Conservation (phyloP, 2,329 filamentous ascomycete genomes). For the Ramichloridium luteum region DNA sequence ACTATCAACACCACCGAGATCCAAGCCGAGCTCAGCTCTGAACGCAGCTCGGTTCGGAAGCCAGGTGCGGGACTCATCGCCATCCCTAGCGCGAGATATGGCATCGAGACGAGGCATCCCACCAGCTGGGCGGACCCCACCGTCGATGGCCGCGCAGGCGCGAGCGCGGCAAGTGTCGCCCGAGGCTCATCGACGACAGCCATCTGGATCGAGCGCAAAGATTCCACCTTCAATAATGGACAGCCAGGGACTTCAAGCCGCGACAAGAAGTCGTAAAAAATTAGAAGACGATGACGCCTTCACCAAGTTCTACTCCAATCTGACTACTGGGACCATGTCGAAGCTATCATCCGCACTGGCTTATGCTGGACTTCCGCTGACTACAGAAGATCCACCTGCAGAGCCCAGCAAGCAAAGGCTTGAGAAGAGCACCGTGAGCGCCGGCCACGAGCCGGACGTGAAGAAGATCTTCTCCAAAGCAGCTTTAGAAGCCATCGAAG, state of each 20-base stretch:
- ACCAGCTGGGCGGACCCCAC: constrained; percentile 12
- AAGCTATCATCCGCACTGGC: constrained; percentile 80
- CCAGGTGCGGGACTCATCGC: constrained; percentile 22
- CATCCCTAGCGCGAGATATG: constrained; percentile 28
- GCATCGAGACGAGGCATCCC: constrained; percentile 27
- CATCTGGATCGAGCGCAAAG: constrained; percentile 7
- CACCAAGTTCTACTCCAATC: constrained; percentile 70
- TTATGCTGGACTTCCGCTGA: constrained; percentile 79
- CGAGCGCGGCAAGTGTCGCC: constrained; percentile 21
- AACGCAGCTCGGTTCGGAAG: constrained; percentile 16
- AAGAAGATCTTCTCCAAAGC: constrained; percentile 75
- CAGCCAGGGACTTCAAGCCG: constrained; percentile 14
- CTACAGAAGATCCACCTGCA: constrained; percentile 19
- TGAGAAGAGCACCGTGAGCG: constrained; percentile 20
- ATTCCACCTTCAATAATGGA: constrained; percentile 22
- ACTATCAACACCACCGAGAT: constrained; percentile 7
- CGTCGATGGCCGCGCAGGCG: constrained; percentile 19
- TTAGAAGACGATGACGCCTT: constrained; percentile 52
- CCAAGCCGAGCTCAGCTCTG: constrained; percentile 13
- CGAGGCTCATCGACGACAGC: constrained; percentile 16
- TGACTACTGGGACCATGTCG: constrained; percentile 79
- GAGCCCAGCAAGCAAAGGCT: constrained; percentile 20
- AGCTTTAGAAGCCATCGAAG: constrained; percentile 64
- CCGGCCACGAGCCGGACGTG: constrained; percentile 50
- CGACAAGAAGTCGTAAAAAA: constrained; percentile 11